Evolutionary conservation across 1,284 basidiomycete species (phyloP).

Genomic region (Chalciporus piperatoides): DNA sequence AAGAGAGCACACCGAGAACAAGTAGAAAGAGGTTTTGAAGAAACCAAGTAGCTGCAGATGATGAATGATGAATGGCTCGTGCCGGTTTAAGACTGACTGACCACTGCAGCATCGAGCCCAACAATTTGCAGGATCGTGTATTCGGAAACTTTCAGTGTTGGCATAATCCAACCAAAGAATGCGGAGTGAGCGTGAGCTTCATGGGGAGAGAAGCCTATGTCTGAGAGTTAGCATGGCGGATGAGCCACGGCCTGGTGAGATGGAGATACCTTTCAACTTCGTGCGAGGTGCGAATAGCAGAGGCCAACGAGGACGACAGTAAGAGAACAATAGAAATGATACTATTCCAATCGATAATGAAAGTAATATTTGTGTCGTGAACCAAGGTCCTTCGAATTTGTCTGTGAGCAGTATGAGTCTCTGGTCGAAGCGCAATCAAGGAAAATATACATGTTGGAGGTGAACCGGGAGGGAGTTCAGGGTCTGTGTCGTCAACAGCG

Average conservation of each 20-base stretch:
- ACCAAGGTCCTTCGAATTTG: slow-evolving; percentile 87
- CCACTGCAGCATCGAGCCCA: slow-evolving; percentile 93
- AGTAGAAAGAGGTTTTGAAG: slow-evolving; percentile 90
- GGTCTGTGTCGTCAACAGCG: slow-evolving; percentile 18
- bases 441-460: slow-evolving; percentile 50
- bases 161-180: slow-evolving; percentile 95
- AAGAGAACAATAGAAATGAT: slow-evolving; percentile 86
- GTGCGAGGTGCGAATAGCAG: slow-evolving; percentile 90
- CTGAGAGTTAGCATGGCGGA: slow-evolving; percentile 3
- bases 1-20: slow-evolving; percentile 84
- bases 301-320: slow-evolving; percentile 84
- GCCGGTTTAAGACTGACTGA: slow-evolving; percentile 34
- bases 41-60: slow-evolving; percentile 81
- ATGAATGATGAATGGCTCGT: neutral
- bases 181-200: slow-evolving; percentile 80
- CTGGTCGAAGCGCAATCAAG: slow-evolving; percentile 14
- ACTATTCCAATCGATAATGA: slow-evolving; percentile 75
- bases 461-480: slow-evolving; percentile 50
- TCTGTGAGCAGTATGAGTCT: slow-evolving; percentile 34
- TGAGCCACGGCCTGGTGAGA: neutral
- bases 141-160: slow-evolving; percentile 87
- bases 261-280: slow-evolving; percentile 77
- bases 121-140: slow-evolving; percentile 96
- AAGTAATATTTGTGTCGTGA: slow-evolving; percentile 85
- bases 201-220: slow-evolving; percentile 80